Conservation (phyloP, 768 basidiomycete species). For the Auriscalpium orientale region DNA sequence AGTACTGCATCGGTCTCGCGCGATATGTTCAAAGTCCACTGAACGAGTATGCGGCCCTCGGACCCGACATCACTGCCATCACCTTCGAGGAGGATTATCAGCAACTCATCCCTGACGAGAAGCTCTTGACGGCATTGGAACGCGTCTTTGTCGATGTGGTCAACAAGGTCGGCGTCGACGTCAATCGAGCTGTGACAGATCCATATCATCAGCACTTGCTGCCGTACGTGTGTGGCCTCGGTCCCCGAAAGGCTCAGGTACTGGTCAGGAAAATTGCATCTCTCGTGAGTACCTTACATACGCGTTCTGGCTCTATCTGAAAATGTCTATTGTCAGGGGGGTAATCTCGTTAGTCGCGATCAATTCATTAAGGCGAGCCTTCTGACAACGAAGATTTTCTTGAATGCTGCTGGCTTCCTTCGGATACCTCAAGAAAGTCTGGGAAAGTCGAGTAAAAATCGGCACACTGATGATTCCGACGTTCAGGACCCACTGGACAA, state of each 20-base stretch:
- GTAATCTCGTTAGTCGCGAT: conserved; percentile 77
- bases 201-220: conserved; percentile 83
- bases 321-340: conserved; percentile 48
- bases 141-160: conserved; percentile 83
- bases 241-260: conserved; percentile 87
- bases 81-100: conserved; percentile 83
- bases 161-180: conserved; percentile 91
- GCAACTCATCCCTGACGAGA: conserved; percentile 79
- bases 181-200: conserved; percentile 88
- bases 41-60: conserved; percentile 90
- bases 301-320: neutral
- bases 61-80: conserved; percentile 75
- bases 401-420: conserved; percentile 90
- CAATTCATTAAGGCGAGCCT: conserved; percentile 80
- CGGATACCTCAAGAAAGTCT: conserved; percentile 73
- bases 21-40: conserved; percentile 90
- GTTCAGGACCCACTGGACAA: conserved; percentile 86
- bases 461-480: conserved; percentile 55
- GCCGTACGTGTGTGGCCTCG: conserved; percentile 87
- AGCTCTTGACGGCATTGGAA: conserved; percentile 74
- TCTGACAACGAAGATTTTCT: conserved; percentile 79
- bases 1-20: conserved; percentile 91
- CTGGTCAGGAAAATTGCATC: conserved; percentile 74
- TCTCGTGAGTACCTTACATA: conserved; percentile 41
- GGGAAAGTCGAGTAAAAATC: conserved; percentile 49